A percentile compares a stretch with the other conserved stretches of the same genome.
Evolutionary conservation across 2,329 filamentous ascomycete genomes (phyloP).

Genomic region (Hortaea sp.): DNA sequence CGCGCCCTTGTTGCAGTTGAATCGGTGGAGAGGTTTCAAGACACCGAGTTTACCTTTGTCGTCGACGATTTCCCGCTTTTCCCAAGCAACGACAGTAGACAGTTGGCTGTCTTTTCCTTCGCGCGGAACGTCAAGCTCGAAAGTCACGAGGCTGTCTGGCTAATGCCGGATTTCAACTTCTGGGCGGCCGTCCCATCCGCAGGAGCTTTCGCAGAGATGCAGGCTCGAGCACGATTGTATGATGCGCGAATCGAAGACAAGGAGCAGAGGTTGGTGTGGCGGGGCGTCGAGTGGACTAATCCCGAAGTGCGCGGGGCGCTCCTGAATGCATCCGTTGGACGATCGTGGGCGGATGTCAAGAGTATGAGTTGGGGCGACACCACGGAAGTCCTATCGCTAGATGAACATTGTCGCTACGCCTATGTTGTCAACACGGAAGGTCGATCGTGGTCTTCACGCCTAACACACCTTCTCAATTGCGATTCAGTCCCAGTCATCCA

Average conservation of each 20-base stretch:
- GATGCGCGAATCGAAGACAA: conserved; percentile 26
- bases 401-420: conserved; percentile 20
- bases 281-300: conserved; percentile 29
- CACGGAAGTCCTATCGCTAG: conserved; percentile 1
- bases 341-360: conserved; percentile 38
- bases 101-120: conserved; percentile 33
- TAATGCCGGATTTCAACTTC: conserved; percentile 46
- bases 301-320: conserved; percentile 19
- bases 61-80: conserved; percentile 2
- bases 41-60: conserved; percentile 5
- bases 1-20: conserved; percentile 36
- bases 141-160: conserved; percentile 31
- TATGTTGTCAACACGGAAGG: conserved; percentile 26
- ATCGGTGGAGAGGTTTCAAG: conserved; percentile 25
- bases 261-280: conserved; percentile 39
- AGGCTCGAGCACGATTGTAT: conserved; percentile 14
- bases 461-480: conserved; percentile 26
- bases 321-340: conserved; percentile 20
- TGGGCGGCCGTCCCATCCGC: conserved; percentile 36
- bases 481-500: conserved; percentile 22
- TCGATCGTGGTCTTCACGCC: conserved; percentile 24
- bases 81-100: conserved; percentile 19
- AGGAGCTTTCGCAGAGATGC: conserved; percentile 16
- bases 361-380: neutral
- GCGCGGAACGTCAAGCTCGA: conserved; percentile 19